Conservation (phyloP, 208 protist genomes). For the Naegleria lovaniensis region DNA sequence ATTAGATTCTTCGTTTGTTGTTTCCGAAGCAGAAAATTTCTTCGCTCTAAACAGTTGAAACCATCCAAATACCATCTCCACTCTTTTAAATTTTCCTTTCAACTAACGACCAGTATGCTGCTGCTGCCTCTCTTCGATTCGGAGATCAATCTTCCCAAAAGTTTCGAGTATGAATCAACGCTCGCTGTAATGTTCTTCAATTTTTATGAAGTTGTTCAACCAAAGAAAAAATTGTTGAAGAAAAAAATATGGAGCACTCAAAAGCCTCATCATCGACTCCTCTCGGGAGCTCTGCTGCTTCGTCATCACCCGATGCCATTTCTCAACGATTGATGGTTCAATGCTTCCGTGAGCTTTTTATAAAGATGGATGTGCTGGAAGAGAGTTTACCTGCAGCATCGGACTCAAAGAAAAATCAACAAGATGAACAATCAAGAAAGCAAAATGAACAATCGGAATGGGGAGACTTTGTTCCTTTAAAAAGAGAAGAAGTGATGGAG, state of each 20-base stretch:
- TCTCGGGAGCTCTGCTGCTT: not conserved
- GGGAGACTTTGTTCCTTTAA: not conserved
- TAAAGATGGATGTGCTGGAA: not conserved
- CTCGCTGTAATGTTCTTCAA: not conserved
- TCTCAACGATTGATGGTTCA: not conserved
- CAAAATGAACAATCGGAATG: not conserved
- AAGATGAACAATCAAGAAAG: not conserved
- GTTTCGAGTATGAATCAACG: too few relatives aligned
- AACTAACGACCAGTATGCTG: too few relatives aligned
- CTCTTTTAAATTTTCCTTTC: too few relatives aligned
- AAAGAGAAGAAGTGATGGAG: not conserved
- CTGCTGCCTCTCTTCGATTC: too few relatives aligned
- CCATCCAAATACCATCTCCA: too few relatives aligned
- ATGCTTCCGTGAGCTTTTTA: not conserved
- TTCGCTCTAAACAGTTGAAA: too few relatives aligned
- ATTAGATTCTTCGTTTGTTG: too few relatives aligned
- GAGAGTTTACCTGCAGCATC: not conserved
- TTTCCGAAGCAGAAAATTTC: too few relatives aligned
- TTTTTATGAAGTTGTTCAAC: not conserved
- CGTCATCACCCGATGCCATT: not conserved
- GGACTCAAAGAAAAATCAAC: not conserved
- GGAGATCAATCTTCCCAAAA: too few relatives aligned
- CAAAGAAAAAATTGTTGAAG: not conserved
- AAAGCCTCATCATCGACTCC: not conserved
- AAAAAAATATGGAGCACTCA: not conserved